A percentile compares a stretch with the other conserved stretches of the same genome.
Conservation (phyloP, 73 alveolate species). For the Tetrahymena thermophila region DNA sequence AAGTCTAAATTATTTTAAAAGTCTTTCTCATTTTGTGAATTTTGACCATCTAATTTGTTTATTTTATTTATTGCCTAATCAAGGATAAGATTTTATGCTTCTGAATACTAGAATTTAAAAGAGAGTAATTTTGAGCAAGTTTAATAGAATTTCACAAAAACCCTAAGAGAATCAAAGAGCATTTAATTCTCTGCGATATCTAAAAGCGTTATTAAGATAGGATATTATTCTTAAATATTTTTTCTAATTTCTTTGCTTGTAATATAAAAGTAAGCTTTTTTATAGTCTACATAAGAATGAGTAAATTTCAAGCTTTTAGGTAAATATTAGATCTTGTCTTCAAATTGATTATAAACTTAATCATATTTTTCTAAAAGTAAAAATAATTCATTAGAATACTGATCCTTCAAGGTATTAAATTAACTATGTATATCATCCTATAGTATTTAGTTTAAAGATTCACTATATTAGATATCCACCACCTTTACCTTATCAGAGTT, state of each 20-base stretch:
- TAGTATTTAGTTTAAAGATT: no score
- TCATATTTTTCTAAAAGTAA: background rate
- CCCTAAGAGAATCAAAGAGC: background rate
- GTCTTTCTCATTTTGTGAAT: no score
- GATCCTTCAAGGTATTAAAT: background rate
- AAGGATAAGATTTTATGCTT: background rate
- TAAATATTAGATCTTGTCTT: no score
- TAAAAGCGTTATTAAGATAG: background rate
- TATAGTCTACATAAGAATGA: background rate
- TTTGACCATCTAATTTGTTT: no score
- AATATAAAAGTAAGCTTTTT: background rate
- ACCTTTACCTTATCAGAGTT: background rate
- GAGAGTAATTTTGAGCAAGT: background rate
- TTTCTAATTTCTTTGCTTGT: background rate
- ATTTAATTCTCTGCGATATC: background rate
- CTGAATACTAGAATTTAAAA: no score
- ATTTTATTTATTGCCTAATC: background rate
- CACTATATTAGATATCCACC: no score
- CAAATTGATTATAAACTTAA: no score
- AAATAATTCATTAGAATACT: background rate
- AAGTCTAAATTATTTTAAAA: no score
- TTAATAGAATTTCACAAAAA: background rate
- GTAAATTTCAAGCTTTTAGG: background rate
- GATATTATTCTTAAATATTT: background rate
- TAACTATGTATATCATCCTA: background rate